phyloP scores from a whole-genome alignment of 2,329 filamentous ascomycete species.

The Lasiodiplodia citricola region DNA sequence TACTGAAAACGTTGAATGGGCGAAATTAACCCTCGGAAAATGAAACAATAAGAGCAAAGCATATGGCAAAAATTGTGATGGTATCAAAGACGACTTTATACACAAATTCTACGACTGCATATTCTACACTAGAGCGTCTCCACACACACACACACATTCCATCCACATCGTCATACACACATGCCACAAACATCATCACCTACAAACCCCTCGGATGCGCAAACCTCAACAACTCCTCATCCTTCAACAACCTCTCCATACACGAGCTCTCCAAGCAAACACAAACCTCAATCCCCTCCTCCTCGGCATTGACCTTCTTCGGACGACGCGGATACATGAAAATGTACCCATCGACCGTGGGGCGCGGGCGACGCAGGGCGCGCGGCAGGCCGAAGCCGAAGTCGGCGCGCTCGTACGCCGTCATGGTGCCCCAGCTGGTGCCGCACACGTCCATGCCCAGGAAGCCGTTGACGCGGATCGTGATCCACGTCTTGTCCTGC shows the following conservation, averaged over 20 bases:
- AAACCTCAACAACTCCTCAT: constrained; percentile 32
- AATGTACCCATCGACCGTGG: constrained; percentile 31
- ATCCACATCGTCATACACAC: neutral
- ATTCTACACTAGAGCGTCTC: too few relatives aligned
- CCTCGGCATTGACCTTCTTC: constrained; percentile 14
- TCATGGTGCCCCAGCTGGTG: constrained; percentile 37
- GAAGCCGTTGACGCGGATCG: constrained; percentile 33
- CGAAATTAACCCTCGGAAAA: too few relatives aligned
- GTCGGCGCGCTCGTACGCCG: constrained; percentile 35
- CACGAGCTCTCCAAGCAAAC: constrained; percentile 29
- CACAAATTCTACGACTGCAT: too few relatives aligned
- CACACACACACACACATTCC: neutral
- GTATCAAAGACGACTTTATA: too few relatives aligned
- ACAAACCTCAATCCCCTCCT: constrained; percentile 33
- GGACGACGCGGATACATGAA: constrained; percentile 31
- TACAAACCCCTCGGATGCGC: constrained; percentile 12
- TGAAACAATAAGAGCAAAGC: too few relatives aligned
- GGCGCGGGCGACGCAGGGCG: constrained; percentile 30
- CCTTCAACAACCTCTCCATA: constrained; percentile 30
- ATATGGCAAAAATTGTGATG: too few relatives aligned
- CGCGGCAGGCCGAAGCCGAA: constrained; percentile 38
- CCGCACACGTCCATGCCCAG: constrained; percentile 35
- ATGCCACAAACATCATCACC: neutral
- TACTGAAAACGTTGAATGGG: too few relatives aligned
- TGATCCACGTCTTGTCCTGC: constrained; percentile 33